Evolutionary conservation across 83 land plant species (phyloP).

Genomic region (Picea abies): DNA sequence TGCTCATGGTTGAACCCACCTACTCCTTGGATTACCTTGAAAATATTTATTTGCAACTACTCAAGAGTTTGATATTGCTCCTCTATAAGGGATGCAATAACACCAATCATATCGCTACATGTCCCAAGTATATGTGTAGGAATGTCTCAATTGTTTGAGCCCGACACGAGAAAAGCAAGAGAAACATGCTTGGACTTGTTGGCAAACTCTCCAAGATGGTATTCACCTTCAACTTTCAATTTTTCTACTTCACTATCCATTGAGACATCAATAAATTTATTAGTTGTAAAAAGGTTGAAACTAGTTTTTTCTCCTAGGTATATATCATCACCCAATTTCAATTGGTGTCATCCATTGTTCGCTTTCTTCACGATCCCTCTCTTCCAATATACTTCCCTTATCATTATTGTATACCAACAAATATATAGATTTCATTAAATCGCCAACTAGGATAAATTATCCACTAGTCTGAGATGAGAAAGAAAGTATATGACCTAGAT

Average conservation of each 20-base stretch:
- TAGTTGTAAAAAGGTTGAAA: constrained; percentile 87
- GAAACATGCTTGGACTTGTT: constrained; percentile 93
- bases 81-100: no score
- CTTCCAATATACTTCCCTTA: constrained; percentile 87
- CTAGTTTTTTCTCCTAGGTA: constrained; percentile 91
- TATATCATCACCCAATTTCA: constrained; percentile 95
- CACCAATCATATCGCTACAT: constrained; percentile 75
- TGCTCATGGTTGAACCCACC: no score
- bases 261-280: constrained; percentile 90
- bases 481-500: constrained; percentile 92
- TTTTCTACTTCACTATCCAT: constrained; percentile 92
- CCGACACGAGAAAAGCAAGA: constrained; percentile 92
- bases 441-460: constrained; percentile 93
- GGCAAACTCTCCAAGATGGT: constrained; percentile 90
- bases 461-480: constrained; percentile 93
- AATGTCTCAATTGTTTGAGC: constrained; percentile 77
- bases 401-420: constrained; percentile 95
- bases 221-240: constrained; percentile 92
- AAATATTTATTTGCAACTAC: no score
- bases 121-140: constrained; percentile 95
- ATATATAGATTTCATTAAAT: constrained; percentile 91
- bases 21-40: no score
- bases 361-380: constrained; percentile 87
- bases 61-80: no score
- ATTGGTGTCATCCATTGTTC: constrained; percentile 98